Conservation (phyloP, 805 yeast species). For the Scheffersomyces ergatensis region DNA sequence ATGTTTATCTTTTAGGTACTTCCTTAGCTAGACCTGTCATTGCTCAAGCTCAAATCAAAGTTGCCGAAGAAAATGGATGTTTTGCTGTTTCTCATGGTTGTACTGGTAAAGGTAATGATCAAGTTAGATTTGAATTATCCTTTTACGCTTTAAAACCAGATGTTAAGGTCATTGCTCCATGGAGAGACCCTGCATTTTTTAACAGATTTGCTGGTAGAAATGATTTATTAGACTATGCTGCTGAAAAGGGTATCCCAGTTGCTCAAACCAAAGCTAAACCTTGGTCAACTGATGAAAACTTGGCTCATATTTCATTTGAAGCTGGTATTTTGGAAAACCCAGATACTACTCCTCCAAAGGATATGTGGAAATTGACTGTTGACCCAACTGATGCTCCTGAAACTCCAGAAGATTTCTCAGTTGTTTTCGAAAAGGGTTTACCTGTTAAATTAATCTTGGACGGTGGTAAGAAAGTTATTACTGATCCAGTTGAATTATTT, state of each 20-base stretch:
- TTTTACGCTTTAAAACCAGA: constrained; percentile 98
- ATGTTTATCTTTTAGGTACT: constrained; percentile 94
- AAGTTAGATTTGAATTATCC: constrained; percentile 94
- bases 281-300: constrained; percentile 99
- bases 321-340: constrained; percentile 99
- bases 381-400: constrained; percentile 97
- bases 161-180: constrained; percentile 95
- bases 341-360: constrained; percentile 97
- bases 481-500: constrained; percentile 91
- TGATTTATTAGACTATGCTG: constrained; percentile 92
- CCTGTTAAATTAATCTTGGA: constrained; percentile 80
- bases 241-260: constrained; percentile 87
- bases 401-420: constrained; percentile 82
- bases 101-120: constrained; percentile 99
- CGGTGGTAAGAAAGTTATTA: constrained; percentile 55
- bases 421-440: constrained; percentile 80
- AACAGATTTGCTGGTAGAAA: constrained; percentile 97
- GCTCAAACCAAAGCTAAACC: constrained; percentile 98
- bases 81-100: constrained; percentile 99
- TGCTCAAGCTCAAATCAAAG: constrained; percentile 96
- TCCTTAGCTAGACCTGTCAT: constrained; percentile 98
- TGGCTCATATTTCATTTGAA: constrained; percentile 98
- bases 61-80: constrained; percentile 96
- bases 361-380: constrained; percentile 98
- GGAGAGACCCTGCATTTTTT: constrained; percentile 97